A percentile compares a stretch with the other conserved stretches of the same genome.
Evolutionary conservation across 1,284 basidiomycete species (phyloP).

Genomic region (Schizophyllum commune): DNA sequence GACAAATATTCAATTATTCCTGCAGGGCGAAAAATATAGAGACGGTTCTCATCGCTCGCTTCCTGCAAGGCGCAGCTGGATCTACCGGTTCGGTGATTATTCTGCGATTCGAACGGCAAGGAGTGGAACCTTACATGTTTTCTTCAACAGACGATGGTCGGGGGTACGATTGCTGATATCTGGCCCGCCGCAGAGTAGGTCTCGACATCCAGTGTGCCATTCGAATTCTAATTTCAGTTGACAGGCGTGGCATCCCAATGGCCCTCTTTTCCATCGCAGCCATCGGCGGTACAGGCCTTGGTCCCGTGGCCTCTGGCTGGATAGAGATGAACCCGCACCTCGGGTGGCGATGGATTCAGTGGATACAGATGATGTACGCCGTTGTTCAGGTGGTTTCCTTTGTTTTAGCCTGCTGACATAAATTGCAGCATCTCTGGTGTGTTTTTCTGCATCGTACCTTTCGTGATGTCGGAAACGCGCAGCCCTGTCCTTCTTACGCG

Average conservation of each 20-base stretch:
- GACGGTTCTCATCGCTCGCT: conserved; percentile 60
- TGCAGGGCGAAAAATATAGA: conserved; percentile 57
- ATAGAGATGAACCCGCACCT: conserved; percentile 55
- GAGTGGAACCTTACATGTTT: neutral
- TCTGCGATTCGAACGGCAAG: neutral
- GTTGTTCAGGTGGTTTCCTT: conserved; percentile 16
- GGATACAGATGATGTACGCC: conserved; percentile 62
- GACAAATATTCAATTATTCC: neutral
- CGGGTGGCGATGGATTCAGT: conserved; percentile 79
- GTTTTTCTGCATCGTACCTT: conserved; percentile 34
- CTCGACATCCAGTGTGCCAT: neutral
- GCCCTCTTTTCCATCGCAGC: conserved; percentile 53
- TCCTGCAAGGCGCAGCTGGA: conserved; percentile 63
- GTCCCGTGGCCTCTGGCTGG: conserved; percentile 62
- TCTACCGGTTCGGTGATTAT: conserved; percentile 28
- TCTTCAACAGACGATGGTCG: conserved; percentile 31
- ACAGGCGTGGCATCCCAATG: conserved; percentile 68
- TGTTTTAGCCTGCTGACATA: conserved; percentile 1
- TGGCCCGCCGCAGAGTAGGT: conserved; percentile 25
- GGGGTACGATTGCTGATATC: conserved; percentile 58
- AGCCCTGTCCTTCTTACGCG: conserved; percentile 51
- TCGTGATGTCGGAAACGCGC: conserved; percentile 57
- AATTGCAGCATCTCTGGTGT: conserved; percentile 33
- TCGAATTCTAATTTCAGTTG: too few relatives aligned
- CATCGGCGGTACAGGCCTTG: conserved; percentile 55